A percentile compares a stretch with the other conserved stretches of the same genome.
Evolutionary conservation across 768 basidiomycete species (phyloP).

Genomic region (Paxillus rubicundulus): DNA sequence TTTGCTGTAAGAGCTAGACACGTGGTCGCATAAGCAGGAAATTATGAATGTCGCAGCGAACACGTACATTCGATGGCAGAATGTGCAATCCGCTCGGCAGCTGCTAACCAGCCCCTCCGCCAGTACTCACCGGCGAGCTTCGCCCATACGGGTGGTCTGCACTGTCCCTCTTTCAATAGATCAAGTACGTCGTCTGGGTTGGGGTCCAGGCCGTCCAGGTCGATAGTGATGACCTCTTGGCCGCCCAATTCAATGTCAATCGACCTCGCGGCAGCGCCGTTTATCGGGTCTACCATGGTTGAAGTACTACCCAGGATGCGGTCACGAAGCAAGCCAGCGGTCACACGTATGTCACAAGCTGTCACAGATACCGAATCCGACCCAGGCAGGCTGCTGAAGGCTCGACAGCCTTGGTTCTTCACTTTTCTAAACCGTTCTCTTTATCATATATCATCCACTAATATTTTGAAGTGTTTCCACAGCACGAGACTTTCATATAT

Average conservation of each 20-base stretch:
- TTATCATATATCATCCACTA: too few species aligned
- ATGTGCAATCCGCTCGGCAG: slow-evolving; percentile 72
- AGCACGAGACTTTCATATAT: too few species aligned
- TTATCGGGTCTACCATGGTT: slow-evolving; percentile 38
- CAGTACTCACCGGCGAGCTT: slow-evolving; percentile 87
- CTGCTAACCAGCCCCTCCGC: slow-evolving; percentile 69
- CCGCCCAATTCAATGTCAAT: slow-evolving; percentile 78
- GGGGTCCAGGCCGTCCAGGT: slow-evolving; percentile 82
- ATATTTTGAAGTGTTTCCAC: too few species aligned
- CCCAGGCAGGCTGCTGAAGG: too few species aligned
- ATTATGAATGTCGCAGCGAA: neutral
- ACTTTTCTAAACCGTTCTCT: too few species aligned
- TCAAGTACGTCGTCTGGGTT: slow-evolving; percentile 74
- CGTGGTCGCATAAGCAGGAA: slow-evolving; percentile 3
- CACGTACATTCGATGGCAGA: slow-evolving; percentile 66
- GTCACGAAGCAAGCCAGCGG: too few species aligned
- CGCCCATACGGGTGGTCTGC: slow-evolving; percentile 74
- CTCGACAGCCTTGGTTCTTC: too few species aligned
- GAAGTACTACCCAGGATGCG: slow-evolving; percentile 12
- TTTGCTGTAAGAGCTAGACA: slow-evolving; percentile 50
- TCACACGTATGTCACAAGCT: too few species aligned
- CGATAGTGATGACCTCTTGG: slow-evolving; percentile 86
- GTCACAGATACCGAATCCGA: too few species aligned
- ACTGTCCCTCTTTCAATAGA: slow-evolving; percentile 68
- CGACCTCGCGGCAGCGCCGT: slow-evolving; percentile 27